Conservation (phyloP, 2,329 filamentous ascomycete species). For the Penicillium brasilianum region DNA sequence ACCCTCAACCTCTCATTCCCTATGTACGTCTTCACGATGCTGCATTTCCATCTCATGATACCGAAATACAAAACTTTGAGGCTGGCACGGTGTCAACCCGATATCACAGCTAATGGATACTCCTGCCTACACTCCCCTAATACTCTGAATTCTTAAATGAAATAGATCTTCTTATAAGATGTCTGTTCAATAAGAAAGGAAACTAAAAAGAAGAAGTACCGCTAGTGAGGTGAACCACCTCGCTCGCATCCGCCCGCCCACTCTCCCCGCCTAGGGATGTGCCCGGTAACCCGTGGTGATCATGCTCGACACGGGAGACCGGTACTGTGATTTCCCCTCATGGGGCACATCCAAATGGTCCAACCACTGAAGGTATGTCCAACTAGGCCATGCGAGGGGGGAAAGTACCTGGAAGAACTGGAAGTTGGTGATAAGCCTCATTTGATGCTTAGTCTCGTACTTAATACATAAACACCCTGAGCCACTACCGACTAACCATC, state of each 20-base stretch:
- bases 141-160: too few relatives aligned
- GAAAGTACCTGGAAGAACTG: neutral
- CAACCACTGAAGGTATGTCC: too few relatives aligned
- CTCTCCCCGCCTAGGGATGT: neutral
- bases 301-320: neutral
- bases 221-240: too few relatives aligned
- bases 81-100: too few relatives aligned
- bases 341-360: neutral
- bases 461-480: neutral
- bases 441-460: neutral
- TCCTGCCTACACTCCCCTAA: too few relatives aligned
- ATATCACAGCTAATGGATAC: too few relatives aligned
- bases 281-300: neutral
- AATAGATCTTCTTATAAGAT: too few relatives aligned
- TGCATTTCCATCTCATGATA: too few relatives aligned
- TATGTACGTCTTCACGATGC: neutral
- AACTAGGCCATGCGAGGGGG: neutral
- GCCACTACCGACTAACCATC: neutral
- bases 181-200: too few relatives aligned
- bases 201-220: too few relatives aligned
- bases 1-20: neutral
- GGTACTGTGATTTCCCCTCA: neutral
- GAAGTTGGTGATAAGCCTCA: neutral
- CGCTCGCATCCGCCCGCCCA: too few relatives aligned
- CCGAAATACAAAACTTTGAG: too few relatives aligned